Evolutionary conservation across 2,329 filamentous ascomycete genomes (phyloP).

Genomic region (Neophaeococcomyces mojaviensis): DNA sequence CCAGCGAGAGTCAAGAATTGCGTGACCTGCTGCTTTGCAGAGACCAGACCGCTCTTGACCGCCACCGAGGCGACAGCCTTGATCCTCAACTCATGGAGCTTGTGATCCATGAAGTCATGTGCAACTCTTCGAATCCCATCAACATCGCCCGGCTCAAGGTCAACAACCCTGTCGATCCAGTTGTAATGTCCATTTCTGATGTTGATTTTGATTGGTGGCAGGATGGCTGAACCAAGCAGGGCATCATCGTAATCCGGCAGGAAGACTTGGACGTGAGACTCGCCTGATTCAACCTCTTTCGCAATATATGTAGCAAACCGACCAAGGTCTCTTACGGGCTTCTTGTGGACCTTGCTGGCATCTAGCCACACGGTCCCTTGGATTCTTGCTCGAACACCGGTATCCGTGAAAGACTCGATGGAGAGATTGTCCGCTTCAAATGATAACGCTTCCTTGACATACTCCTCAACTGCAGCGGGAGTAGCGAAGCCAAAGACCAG

Average conservation of each 20-base stretch:
- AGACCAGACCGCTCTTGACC: slow-evolving; percentile 72
- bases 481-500: slow-evolving; percentile 73
- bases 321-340: slow-evolving; percentile 66
- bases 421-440: slow-evolving; percentile 78
- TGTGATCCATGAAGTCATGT: slow-evolving; percentile 81
- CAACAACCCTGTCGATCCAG: slow-evolving; percentile 67
- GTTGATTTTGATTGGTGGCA: slow-evolving; percentile 69
- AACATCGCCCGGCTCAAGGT: slow-evolving; percentile 67
- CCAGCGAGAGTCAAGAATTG: slow-evolving; percentile 41
- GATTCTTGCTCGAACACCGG: slow-evolving; percentile 71
- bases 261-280: slow-evolving; percentile 67
- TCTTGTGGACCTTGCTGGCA: slow-evolving; percentile 63
- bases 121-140: slow-evolving; percentile 71
- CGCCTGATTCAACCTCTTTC: slow-evolving; percentile 63
- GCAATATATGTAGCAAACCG: slow-evolving; percentile 73
- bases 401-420: slow-evolving; percentile 72
- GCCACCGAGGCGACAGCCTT: slow-evolving; percentile 65
- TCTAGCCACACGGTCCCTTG: slow-evolving; percentile 78
- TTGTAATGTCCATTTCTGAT: slow-evolving; percentile 73
- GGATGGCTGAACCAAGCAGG: slow-evolving; percentile 65
- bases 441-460: slow-evolving; percentile 73
- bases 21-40: slow-evolving; percentile 72
- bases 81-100: slow-evolving; percentile 62
- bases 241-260: slow-evolving; percentile 75
- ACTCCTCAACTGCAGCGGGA: slow-evolving; percentile 73